Base-by-base conservation (phyloP, 2,329 filamentous ascomycete species). In the Fusarium cicatricum region DNA sequence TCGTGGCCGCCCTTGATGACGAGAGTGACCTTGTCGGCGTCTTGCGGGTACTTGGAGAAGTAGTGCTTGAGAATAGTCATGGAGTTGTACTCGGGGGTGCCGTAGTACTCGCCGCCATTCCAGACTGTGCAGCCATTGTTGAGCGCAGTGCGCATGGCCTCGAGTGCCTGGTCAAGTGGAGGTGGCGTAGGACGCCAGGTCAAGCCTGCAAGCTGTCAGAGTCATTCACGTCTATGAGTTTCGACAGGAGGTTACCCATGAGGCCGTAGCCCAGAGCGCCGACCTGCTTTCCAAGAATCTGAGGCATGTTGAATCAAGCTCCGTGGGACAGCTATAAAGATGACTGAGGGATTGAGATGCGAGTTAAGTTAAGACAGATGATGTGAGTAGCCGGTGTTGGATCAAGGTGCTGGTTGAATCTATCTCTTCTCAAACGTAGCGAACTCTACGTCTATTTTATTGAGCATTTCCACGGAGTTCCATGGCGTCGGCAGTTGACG, bases 81-180 rank as follows among this genome's bases (percentile, higher is more conserved):
- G 67, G 71, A 76, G 74, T 89, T 87, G 66, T 79, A 79, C 16
- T 83, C 77, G 1, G 81, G 80, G 0, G 78, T 75, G 33, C 87
- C 87, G 73, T 90, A 90, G 68, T 89, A 82, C 67, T 89, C 85
- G 58, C 80, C 86, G 32, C 78, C 85, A 64, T 88, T 89, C 85
- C 86, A 89, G 50, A 81, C 75, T 57, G 74, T 80, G 65, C 73
- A 74, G 50, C 80, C 77, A 11, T 70, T 69, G 19, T 72, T 61
- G 11, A 87, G 70, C 6, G 85, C 76, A 15, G 82, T 78, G 62
- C 82, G 81, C 72, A 90, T 77, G 11, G 83, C 81, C 37, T 79
- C 80, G 58, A 87, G 79, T 32, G 80, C 75, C 57, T 82, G 74
- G 29, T 84, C 79, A 12, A 80, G 68, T 3, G 80, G 70, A 10